These are phyloP conservation scores for Solanum medicagineum DNA, from an alignment of 257 asterid species.

Conservation along the genomic window DNA sequence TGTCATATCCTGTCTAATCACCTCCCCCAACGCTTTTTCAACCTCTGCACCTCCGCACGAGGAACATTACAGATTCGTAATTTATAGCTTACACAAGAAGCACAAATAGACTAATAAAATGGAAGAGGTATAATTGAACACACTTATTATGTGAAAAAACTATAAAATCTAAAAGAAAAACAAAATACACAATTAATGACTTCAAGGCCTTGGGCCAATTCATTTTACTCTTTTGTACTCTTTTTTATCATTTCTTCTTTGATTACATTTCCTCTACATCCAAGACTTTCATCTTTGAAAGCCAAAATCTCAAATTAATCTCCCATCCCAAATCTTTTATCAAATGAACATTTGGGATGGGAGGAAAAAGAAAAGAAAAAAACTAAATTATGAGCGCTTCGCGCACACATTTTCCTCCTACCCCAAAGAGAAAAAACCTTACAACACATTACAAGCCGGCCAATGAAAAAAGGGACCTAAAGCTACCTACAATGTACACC, in stretches of 20 bases:
- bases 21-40: too few species aligned
- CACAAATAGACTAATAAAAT: not conserved
- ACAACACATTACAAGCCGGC: not conserved
- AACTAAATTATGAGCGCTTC: slow-evolving; percentile 35
- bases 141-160: not conserved
- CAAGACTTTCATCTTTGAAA: slow-evolving; percentile 67
- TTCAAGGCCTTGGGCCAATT: not conserved
- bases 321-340: slow-evolving; percentile 30
- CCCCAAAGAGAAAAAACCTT: not conserved
- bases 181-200: not conserved
- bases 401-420: slow-evolving; percentile 21
- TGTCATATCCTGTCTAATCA: too few species aligned
- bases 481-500: slow-evolving; percentile 62
- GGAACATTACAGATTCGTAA: not conserved
- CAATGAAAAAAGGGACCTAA: not conserved
- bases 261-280: slow-evolving; percentile 20
- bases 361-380: slow-evolving; percentile 8
- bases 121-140: not conserved
- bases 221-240: not conserved
- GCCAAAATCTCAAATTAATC: slow-evolving; percentile 28
- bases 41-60: too few species aligned
- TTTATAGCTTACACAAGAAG: too few species aligned
- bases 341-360: slow-evolving; percentile 23
- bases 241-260: not conserved
- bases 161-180: not conserved